A percentile compares a stretch with the other conserved stretches of the same genome.
These are phyloP conservation scores for Hebeloma cylindrosporum DNA, from an alignment of 768 basidiomycete genomes.

Conservation along the genomic window DNA sequence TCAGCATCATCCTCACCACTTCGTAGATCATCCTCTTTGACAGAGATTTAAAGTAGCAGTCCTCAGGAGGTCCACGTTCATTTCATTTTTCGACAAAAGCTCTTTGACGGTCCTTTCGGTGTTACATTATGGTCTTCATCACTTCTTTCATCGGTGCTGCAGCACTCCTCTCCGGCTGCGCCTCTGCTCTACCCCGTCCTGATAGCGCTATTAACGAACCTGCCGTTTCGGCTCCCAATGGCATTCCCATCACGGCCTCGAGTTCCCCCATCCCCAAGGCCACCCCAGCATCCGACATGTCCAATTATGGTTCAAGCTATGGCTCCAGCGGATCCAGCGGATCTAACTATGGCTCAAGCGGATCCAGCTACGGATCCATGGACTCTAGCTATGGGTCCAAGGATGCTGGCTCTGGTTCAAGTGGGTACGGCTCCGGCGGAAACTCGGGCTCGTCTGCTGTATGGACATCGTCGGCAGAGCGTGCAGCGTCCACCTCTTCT, in stretches of 20 bases:
- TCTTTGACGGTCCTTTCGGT: conserved; percentile 47
- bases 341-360: conserved; percentile 15
- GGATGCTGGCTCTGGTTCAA: conserved; percentile 15
- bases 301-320: conserved; percentile 17
- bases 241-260: conserved; percentile 43
- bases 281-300: conserved; percentile 12
- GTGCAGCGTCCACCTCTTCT: conserved; percentile 17
- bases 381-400: conserved; percentile 23
- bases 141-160: conserved; percentile 54
- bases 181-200: conserved; percentile 47
- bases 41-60: conserved; percentile 54
- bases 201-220: conserved; percentile 39
- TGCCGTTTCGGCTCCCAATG: conserved; percentile 49
- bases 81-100: conserved; percentile 36
- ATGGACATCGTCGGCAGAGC: conserved; percentile 11
- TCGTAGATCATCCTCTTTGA: conserved; percentile 69
- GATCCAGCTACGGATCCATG: conserved; percentile 22
- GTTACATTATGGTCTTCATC: conserved; percentile 61
- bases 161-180: conserved; percentile 52
- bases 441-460: conserved; percentile 5
- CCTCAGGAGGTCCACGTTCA: conserved; percentile 61
- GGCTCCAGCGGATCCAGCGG: conserved; percentile 7
- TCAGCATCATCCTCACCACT: conserved; percentile 4
- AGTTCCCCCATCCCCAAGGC: conserved; percentile 27
- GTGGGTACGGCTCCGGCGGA: conserved; percentile 4